phyloP scores from a whole-genome alignment of 768 basidiomycete genomes.

The Boletus pseudo-olivaceus region DNA sequence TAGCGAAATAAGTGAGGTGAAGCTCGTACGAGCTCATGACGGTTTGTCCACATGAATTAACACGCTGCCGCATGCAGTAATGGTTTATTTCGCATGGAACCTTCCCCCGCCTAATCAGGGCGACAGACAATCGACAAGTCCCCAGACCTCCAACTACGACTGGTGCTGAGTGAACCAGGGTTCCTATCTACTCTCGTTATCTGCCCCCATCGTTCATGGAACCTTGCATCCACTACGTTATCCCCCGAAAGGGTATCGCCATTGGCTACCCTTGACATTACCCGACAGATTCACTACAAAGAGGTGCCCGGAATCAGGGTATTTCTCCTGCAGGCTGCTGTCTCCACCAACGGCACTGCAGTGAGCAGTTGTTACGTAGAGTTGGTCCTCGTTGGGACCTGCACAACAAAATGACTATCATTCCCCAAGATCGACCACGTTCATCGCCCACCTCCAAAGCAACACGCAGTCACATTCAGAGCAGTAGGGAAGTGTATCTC shows the following conservation, averaged over 20 bases:
- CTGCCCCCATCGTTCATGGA: too few relatives aligned
- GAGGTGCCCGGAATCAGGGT: constrained; percentile 35
- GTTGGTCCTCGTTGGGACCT: constrained; percentile 59
- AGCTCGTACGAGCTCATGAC: constrained; percentile 16
- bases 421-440: constrained; percentile 2
- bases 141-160: too few relatives aligned
- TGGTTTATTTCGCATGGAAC: not conserved
- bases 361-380: constrained; percentile 55
- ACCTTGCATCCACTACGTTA: constrained; percentile 1
- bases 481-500: constrained; percentile 60
- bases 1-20: constrained; percentile 20
- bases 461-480: constrained; percentile 62
- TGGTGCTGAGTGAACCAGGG: too few relatives aligned
- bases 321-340: constrained; percentile 31
- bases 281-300: constrained; percentile 32
- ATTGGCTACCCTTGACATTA: constrained; percentile 22
- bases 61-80: not conserved
- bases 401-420: not conserved
- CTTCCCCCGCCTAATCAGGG: not conserved
- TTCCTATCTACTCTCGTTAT: too few relatives aligned
- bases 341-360: constrained; percentile 59
- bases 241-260: constrained; percentile 24
- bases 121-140: not conserved
- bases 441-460: constrained; percentile 46
- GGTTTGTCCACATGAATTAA: not conserved